phyloP scores from a whole-genome alignment of 2,329 filamentous ascomycete species.

The Fusarium praegraminearum region DNA sequence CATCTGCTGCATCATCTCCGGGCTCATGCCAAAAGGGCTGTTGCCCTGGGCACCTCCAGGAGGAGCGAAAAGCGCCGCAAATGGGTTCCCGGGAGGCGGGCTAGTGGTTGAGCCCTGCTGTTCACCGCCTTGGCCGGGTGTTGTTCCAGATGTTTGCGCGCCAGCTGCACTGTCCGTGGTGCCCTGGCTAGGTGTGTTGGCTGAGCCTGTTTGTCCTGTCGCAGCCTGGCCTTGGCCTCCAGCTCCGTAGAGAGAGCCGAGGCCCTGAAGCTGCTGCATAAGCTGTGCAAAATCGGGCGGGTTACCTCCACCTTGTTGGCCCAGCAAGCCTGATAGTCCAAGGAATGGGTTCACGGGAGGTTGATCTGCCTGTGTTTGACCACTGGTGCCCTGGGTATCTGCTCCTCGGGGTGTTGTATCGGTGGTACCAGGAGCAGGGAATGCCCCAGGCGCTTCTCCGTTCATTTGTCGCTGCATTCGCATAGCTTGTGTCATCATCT shows the following conservation, averaged over 20 bases:
- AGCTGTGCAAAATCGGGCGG: constrained; percentile 34
- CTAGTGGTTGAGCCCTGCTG: constrained; percentile 49
- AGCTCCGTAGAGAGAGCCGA: constrained; percentile 51
- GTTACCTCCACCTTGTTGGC: constrained; percentile 28
- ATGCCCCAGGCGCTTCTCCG: constrained; percentile 67
- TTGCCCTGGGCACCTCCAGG: constrained; percentile 50
- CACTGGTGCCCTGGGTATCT: constrained; percentile 50
- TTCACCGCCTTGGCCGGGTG: constrained; percentile 23
- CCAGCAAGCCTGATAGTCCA: constrained; percentile 42
- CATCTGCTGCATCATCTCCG: constrained; percentile 68
- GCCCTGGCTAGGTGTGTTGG: constrained; percentile 46
- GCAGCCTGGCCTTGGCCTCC: constrained; percentile 45
- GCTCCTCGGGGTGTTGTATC: constrained; percentile 78
- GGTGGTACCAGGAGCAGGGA: constrained; percentile 92
- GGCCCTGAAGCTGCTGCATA: constrained; percentile 47
- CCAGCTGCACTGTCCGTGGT: constrained; percentile 45
- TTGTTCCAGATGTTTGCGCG: constrained; percentile 39
- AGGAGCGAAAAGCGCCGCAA: constrained; percentile 71
- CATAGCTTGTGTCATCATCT: constrained; percentile 83
- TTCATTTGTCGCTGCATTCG: constrained; percentile 82
- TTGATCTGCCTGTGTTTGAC: constrained; percentile 48
- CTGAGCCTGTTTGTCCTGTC: constrained; percentile 44
- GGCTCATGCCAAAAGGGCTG: constrained; percentile 62
- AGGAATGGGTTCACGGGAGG: constrained; percentile 56
- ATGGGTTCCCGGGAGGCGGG: constrained; percentile 70